Evolutionary conservation across 306 rosid genomes (phyloP), one percentile per base, ranked within the genome.

Genomic region (Alnus glutinosa): DNA sequence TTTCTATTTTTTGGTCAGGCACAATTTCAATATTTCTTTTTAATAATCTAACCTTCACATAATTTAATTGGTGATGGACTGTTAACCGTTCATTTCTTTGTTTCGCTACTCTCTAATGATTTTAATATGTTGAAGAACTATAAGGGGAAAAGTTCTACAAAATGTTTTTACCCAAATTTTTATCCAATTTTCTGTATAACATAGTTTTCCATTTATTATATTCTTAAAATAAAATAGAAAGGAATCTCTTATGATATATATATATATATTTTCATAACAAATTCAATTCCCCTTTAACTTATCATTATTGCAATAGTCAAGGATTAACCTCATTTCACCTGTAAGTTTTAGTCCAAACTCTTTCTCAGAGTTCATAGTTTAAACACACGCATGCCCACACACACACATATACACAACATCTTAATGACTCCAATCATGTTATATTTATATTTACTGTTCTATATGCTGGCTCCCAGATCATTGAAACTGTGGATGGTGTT

Each of bases 401-500:
- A 37, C 71, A 63, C 46, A 12, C 51, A 46, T 3, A 37, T 3
- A 37, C 42, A 37, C 42, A 2, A 37, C 42, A 67, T 44, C 75
- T 72, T 42, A 34, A 64, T 77, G 73, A 44, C 64, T 70, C 72
- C 58, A 37, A 46, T 55, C 28, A 68, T 74, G 13, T 80, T 47
- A 81, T 58, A 58, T 55, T 74, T 32, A 52, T 19, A 39, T 18
- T 67, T 23, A 58, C 58, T 78, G 71, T 77, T 81, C 66, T 46
- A 6, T 51, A 30, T 77, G 28, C 75, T 80, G 71, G 39, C 28
- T 75, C 66, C 54, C 80, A 94, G 98, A 85, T 92, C 98, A 70
- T 82, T 92, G 76, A 95, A 95, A 82, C 90, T 92, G 42, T 92
- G 97, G 98, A 89, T 92, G 97, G 98, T 92, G 78, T 58, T 95